phyloP scores from a whole-genome alignment of 2,329 filamentous ascomycete species.

The Aureobasidium mangrovei region DNA sequence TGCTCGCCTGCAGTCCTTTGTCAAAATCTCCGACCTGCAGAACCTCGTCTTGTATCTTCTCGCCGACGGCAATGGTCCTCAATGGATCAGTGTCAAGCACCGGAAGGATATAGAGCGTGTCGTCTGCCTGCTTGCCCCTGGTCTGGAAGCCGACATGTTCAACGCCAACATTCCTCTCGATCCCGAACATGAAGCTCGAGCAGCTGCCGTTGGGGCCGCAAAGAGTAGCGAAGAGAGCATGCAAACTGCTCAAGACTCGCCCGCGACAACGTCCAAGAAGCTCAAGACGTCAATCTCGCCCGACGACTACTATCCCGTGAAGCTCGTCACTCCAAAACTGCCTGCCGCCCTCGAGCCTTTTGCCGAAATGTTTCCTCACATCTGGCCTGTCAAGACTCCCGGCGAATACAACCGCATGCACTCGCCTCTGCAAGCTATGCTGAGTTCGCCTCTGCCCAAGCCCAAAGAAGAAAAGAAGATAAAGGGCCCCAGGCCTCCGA shows the following conservation, averaged over 20 bases:
- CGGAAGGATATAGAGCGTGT: conserved; percentile 57
- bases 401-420: conserved; percentile 78
- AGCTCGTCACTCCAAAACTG: conserved; percentile 33
- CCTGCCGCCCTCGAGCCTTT: conserved; percentile 49
- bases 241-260: neutral
- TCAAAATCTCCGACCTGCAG: conserved; percentile 52
- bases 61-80: conserved; percentile 52
- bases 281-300: conserved; percentile 29
- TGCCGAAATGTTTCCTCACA: conserved; percentile 71
- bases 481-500: conserved; percentile 51
- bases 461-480: conserved; percentile 56
- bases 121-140: conserved; percentile 85
- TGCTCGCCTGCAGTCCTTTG: conserved; percentile 45
- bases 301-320: conserved; percentile 42
- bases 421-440: conserved; percentile 77
- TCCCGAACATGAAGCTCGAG: neutral
- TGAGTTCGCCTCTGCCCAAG: conserved; percentile 65
- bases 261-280: conserved; percentile 16
- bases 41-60: conserved; percentile 51
- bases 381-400: conserved; percentile 83
- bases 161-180: conserved; percentile 43
- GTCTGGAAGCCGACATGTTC: conserved; percentile 86
- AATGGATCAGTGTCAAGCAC: conserved; percentile 54
- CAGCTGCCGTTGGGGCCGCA: neutral
- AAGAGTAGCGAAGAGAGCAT: neutral